These are phyloP conservation scores for Cicer bijugum DNA, from an alignment of 306 rosid genomes.

Conservation along the genomic window DNA sequence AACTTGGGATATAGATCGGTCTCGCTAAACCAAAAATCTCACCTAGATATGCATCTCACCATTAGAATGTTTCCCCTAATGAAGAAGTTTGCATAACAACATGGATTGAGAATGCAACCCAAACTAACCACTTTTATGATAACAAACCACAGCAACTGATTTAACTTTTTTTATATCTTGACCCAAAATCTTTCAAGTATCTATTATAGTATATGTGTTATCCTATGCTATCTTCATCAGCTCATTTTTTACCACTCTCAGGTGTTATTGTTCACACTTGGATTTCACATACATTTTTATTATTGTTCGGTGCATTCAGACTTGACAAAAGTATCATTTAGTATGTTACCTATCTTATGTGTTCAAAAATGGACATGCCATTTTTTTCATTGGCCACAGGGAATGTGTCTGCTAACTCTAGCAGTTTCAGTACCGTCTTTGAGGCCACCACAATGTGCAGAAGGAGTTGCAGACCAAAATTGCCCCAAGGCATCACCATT, in stretches of 20 bases:
- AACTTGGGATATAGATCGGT: neutral
- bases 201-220: too few relatives aligned
- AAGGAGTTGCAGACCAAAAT: conserved; percentile 37
- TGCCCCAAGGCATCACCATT: conserved; percentile 59
- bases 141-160: neutral
- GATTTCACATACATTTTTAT: neutral
- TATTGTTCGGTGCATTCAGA: neutral
- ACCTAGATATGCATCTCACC: neutral
- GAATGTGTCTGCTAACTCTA: conserved; percentile 68
- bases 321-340: neutral
- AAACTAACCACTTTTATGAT: neutral
- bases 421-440: conserved; percentile 66
- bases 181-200: too few relatives aligned
- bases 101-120: neutral
- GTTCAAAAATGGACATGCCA: neutral
- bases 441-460: conserved; percentile 66
- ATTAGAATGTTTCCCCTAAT: neutral
- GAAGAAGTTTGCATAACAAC: neutral
- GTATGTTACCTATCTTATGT: neutral
- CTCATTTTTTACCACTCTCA: neutral
- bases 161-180: neutral
- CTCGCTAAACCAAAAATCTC: neutral
- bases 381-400: conserved; percentile 49
- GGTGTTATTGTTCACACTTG: too few relatives aligned
- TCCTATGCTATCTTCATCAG: too few relatives aligned